Evolutionary conservation across 148 eudicot genomes (phyloP), one percentile per base, ranked within the genome.

Genomic region (Polygonum maritimum): DNA sequence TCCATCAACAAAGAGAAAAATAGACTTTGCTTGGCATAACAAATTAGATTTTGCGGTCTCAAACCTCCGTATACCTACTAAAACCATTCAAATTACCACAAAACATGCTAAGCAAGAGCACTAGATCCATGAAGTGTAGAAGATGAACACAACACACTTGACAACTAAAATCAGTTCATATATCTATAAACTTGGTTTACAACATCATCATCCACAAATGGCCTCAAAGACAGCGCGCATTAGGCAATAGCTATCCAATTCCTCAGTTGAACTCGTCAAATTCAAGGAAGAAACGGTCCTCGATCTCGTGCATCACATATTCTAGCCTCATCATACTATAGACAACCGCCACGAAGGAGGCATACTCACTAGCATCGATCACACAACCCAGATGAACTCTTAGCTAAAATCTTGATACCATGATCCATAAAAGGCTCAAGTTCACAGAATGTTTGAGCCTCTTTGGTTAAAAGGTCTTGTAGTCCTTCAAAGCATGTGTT

Each of bases 151-250:
- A 39, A 4, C 7, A 39, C 41, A 48, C 52, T 48, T 48, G 45
- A 69, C n/a, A 60, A 60, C 1, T 4, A 19, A 47, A 8, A 74
- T 86, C 82, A 89, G 48, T 78, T 71, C 12, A 79, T 49, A 22
- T 71, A 63, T 49, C 60, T 78, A 87, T 89, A 84, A 77, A 92
- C 94, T 79, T 82, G 79, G 76, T 79, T 84, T 82, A 89, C 58
- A 16, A 90, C 55, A 80, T 88, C 87, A 49, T 94, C 88, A 31
- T 85, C 74, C 47, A 94, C 71, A 76, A 73, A 94, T 54, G 98
- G 94, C 22, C 90, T 83, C 78, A 94, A 70, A 3, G 89, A 87
- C 98, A n/a, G n/a, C n/a, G n/a, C 94, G 89, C 98, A 94, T 94
- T 39, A 81, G 71, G 78, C 85, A 79, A 60, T 94, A 94, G 73